A percentile compares a stretch with the other conserved stretches of the same genome.
Conservation (phyloP, 2,329 filamentous ascomycete genomes). For the Fusarium longipes region DNA sequence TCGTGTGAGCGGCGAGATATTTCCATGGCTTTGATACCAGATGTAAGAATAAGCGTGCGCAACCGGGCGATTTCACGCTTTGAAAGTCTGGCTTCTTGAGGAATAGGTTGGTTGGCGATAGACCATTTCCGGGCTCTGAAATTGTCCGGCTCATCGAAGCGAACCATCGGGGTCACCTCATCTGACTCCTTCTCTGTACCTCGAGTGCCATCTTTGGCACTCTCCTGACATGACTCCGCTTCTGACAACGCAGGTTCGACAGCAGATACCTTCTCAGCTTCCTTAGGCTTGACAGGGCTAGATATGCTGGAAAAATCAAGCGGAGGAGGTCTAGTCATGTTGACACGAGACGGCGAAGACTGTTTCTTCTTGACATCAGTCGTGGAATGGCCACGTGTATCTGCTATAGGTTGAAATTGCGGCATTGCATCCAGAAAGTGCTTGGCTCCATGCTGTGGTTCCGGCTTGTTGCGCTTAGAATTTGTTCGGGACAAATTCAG, state of each 20-base stretch:
- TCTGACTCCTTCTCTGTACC: constrained; percentile 53
- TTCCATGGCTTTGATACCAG: constrained; percentile 90
- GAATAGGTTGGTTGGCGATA: constrained; percentile 58
- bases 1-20: constrained; percentile 74
- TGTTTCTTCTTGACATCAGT: constrained; percentile 29
- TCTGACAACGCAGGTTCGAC: constrained; percentile 55
- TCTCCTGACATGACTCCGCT: constrained; percentile 51
- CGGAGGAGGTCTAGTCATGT: constrained; percentile 61
- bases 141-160: constrained; percentile 39
- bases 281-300: constrained; percentile 52
- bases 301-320: constrained; percentile 60
- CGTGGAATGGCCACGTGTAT: constrained; percentile 36
- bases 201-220: constrained; percentile 46
- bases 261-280: constrained; percentile 23
- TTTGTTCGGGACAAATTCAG: constrained; percentile 51
- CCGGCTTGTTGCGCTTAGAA: constrained; percentile 49
- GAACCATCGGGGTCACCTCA: constrained; percentile 47
- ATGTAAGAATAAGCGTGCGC: constrained; percentile 79
- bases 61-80: constrained; percentile 85
- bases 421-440: constrained; percentile 66
- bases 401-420: constrained; percentile 56
- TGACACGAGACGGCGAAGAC: constrained; percentile 58
- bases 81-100: constrained; percentile 58
- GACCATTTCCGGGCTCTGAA: constrained; percentile 61
- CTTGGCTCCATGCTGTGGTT: constrained; percentile 52